phyloP scores from a whole-genome alignment of 2,329 filamentous ascomycete species.

The Trichophyton mentagrophytes region DNA sequence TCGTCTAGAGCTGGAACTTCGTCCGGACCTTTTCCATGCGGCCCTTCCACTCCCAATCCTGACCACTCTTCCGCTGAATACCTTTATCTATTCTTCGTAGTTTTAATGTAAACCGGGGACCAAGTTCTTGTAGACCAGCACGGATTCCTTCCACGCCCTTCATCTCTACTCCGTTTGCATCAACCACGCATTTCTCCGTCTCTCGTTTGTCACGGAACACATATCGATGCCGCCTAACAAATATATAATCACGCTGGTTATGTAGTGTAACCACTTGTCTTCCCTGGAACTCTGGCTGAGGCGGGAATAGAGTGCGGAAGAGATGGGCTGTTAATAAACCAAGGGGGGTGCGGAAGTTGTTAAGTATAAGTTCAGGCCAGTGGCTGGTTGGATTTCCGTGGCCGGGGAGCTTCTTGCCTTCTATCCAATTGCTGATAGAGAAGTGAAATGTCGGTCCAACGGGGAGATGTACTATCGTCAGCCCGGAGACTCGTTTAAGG shows the following conservation, averaged over 20 bases:
- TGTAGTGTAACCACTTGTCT: constrained; percentile 85
- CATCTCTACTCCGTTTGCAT: constrained; percentile 67
- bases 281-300: constrained; percentile 68
- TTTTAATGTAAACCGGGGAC: constrained; percentile 74
- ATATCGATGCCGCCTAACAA: constrained; percentile 80
- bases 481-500: constrained; percentile 65
- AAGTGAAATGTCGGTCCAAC: constrained; percentile 87
- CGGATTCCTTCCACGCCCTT: constrained; percentile 75
- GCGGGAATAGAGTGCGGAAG: constrained; percentile 68
- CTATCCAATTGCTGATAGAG: constrained; percentile 76
- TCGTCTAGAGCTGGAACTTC: constrained; percentile 66
- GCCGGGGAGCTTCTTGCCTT: constrained; percentile 74
- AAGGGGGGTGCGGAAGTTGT: constrained; percentile 88
- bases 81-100: constrained; percentile 83
- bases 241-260: constrained; percentile 94
- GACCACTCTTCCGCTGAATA: constrained; percentile 60
- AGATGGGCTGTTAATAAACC: constrained; percentile 77
- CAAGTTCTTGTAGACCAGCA: constrained; percentile 80
- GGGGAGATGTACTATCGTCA: constrained; percentile 76
- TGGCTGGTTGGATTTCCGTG: constrained; percentile 85
- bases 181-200: constrained; percentile 76
- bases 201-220: constrained; percentile 79
- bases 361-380: constrained; percentile 78
- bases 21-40: constrained; percentile 90
- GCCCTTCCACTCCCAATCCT: constrained; percentile 95